These are phyloP conservation scores for Inga oerstediana DNA, from an alignment of 306 rosid species.

Conservation along the genomic window DNA sequence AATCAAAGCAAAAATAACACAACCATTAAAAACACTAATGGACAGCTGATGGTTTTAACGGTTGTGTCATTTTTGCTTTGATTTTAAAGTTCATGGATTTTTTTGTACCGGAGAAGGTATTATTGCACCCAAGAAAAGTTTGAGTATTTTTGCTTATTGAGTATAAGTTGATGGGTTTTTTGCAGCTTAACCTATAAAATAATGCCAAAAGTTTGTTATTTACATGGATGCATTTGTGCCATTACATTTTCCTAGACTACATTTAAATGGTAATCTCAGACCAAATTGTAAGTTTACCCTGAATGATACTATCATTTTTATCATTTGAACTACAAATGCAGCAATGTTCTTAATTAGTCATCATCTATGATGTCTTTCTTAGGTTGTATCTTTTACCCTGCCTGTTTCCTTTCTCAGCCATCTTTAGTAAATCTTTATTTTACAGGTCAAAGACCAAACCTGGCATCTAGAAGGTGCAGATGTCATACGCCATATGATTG, in stretches of 20 bases:
- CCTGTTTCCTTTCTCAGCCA: background rate
- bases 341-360: background rate
- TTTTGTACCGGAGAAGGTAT: too few species aligned
- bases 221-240: background rate
- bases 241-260: background rate
- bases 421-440: slow-evolving; percentile 12
- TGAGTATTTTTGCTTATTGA: too few species aligned
- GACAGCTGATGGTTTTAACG: too few species aligned
- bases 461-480: slow-evolving; percentile 91
- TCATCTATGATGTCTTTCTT: slow-evolving; percentile 19
- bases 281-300: background rate
- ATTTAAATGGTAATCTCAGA: background rate
- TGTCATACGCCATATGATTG: slow-evolving; percentile 86
- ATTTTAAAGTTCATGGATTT: too few species aligned
- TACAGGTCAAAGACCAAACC: slow-evolving; percentile 78
- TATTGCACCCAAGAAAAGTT: too few species aligned
- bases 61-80: too few species aligned
- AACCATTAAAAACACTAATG: too few species aligned
- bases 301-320: background rate
- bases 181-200: background rate
- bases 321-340: background rate
- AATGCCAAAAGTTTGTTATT: background rate
- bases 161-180: too few species aligned
- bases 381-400: slow-evolving; percentile 17
- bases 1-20: too few species aligned